These are phyloP conservation scores for Kuraishia ogatae DNA, from an alignment of 805 yeast genomes.

Conservation along the genomic window DNA sequence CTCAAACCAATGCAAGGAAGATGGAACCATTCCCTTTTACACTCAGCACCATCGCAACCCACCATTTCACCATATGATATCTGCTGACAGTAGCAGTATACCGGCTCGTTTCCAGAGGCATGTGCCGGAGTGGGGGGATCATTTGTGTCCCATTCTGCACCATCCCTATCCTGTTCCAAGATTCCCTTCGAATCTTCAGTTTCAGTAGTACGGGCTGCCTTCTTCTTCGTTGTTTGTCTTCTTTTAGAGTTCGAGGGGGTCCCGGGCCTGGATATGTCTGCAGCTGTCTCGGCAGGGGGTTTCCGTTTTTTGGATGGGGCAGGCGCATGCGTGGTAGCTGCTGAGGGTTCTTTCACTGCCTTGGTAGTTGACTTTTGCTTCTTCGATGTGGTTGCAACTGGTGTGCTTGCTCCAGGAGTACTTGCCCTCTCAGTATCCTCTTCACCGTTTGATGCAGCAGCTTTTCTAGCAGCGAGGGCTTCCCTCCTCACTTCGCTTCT, in stretches of 20 bases:
- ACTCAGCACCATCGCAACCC: constrained; percentile 92
- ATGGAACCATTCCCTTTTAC: constrained; percentile 94
- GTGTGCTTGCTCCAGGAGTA: constrained; percentile 3
- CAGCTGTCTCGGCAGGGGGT: background rate
- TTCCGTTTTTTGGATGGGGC: background rate
- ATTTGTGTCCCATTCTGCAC: background rate
- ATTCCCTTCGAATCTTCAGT: background rate
- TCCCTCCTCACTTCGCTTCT: constrained; percentile 84
- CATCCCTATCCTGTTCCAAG: background rate
- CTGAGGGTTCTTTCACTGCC: background rate
- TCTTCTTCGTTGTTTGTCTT: constrained; percentile 1
- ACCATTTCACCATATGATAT: constrained; percentile 99
- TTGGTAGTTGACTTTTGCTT: background rate
- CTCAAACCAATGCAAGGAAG: constrained; percentile 84
- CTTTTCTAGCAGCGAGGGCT: constrained; percentile 84
- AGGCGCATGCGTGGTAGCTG: background rate
- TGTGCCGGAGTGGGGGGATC: constrained; percentile 6
- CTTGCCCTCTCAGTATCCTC: constrained; percentile 1
- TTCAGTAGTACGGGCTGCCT: background rate
- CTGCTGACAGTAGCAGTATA: constrained; percentile 93
- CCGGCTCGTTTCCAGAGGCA: constrained; percentile 52
- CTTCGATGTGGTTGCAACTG: background rate
- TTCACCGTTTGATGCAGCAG: constrained; percentile 23
- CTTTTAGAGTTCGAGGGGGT: background rate
- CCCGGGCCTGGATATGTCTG: background rate